A percentile compares a stretch with the other conserved stretches of the same genome.
Conservation (phyloP, 352 stramenopile genomes). For the Phytophthora syringae region DNA sequence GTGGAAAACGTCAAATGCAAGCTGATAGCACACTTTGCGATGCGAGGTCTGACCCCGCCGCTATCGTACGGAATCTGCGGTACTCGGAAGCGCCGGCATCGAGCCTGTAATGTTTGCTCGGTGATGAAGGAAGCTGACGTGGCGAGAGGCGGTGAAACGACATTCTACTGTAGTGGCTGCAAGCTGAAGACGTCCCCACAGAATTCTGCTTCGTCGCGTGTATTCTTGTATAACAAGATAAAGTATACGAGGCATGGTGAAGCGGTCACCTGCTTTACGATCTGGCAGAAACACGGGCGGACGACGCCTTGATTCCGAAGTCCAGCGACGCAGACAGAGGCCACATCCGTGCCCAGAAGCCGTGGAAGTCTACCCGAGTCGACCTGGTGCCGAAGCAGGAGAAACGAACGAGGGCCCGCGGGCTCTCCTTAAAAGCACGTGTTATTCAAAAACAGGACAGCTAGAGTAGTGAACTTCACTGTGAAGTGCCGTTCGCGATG, state of each 20-base stretch:
- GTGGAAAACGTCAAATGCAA: slow-evolving; percentile 4
- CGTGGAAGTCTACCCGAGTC: no score
- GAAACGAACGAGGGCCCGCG: no score
- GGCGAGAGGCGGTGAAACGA: not conserved
- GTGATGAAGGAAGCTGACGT: not conserved
- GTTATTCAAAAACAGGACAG: no score
- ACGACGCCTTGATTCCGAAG: slow-evolving; percentile 1
- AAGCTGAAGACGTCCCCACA: not conserved
- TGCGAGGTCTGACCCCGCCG: slow-evolving; percentile 2
- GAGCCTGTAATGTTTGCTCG: slow-evolving; percentile 15
- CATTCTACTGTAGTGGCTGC: slow-evolving; percentile 1
- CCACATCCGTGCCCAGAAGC: no score
- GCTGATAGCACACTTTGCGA: not conserved
- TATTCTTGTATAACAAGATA: slow-evolving; percentile 5
- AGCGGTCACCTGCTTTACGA: not conserved
- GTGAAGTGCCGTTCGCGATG: no score
- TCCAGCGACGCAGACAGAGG: no score
- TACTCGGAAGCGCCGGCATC: not conserved
- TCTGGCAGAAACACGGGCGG: slow-evolving; percentile 8
- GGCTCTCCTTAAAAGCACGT: no score
- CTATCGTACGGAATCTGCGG: not conserved
- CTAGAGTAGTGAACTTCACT: no score
- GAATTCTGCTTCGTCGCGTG: not conserved
- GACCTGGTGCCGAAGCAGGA: no score
- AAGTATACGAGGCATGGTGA: not conserved